These are phyloP conservation scores for Pleomassaria siparia DNA, from an alignment of 2,329 filamentous ascomycete genomes.

Conservation along the genomic window DNA sequence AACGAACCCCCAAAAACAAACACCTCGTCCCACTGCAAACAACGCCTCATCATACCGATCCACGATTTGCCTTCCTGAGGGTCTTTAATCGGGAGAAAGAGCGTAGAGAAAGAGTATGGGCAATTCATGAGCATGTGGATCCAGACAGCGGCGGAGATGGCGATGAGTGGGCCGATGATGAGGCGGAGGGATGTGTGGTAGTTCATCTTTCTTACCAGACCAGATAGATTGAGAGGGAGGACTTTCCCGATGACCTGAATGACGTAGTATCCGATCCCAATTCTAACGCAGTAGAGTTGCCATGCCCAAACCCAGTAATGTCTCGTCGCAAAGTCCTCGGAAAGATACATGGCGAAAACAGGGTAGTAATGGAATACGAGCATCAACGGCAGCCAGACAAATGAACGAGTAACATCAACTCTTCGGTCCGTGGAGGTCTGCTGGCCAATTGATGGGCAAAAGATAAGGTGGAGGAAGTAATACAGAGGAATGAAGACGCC, in stretches of 20 bases:
- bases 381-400: constrained; percentile 5
- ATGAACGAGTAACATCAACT: constrained; percentile 7
- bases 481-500: constrained; percentile 13
- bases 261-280: constrained; percentile 9
- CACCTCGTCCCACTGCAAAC: constrained; percentile 14
- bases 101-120: constrained; percentile 9
- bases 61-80: neutral
- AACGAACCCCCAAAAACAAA: constrained; percentile 3
- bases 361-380: constrained; percentile 9
- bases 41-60: constrained; percentile 10
- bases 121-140: constrained; percentile 7
- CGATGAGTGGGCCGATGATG: constrained; percentile 10
- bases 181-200: constrained; percentile 8
- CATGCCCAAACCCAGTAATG: constrained; percentile 20
- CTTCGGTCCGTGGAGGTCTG: neutral
- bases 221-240: neutral
- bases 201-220: neutral
- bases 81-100: constrained; percentile 9
- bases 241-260: neutral
- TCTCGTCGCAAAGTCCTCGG: constrained; percentile 6
- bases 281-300: constrained; percentile 15
- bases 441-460: neutral
- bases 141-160: constrained; percentile 7
- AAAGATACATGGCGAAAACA: constrained; percentile 6
- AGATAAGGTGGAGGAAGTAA: constrained; percentile 9